Evolutionary conservation across 768 basidiomycete genomes (phyloP).

Genomic region (Hypholoma fasciculare): DNA sequence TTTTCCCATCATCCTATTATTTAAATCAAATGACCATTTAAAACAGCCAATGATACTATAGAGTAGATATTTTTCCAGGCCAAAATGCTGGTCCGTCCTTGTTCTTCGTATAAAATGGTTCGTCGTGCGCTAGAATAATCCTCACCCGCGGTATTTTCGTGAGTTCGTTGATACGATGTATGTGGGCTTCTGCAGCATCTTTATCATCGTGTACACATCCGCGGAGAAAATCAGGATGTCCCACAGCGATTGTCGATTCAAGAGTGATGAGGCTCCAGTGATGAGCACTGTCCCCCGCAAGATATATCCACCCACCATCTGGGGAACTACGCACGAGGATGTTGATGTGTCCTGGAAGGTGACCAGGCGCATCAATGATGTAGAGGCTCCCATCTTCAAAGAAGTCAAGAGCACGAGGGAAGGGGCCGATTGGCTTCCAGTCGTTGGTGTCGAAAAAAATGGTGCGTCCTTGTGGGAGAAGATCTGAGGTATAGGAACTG

Average conservation of each 20-base stretch:
- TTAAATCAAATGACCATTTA: too few relatives aligned
- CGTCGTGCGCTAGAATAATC: constrained; percentile 56
- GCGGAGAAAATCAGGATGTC: constrained; percentile 24
- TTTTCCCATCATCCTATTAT: too few relatives aligned
- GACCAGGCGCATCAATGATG: constrained; percentile 58
- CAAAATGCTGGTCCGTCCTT: constrained; percentile 35
- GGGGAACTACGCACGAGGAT: constrained; percentile 53
- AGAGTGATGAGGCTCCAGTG: constrained; percentile 51
- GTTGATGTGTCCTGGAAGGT: constrained; percentile 56
- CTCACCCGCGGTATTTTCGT: constrained; percentile 36
- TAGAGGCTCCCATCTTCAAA: constrained; percentile 61
- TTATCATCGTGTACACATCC: constrained; percentile 45
- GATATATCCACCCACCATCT: constrained; percentile 54
- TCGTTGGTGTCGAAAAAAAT: constrained; percentile 33
- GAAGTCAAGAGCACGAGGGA: constrained; percentile 51
- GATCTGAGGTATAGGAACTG: constrained; percentile 27
- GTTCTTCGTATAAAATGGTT: constrained; percentile 49
- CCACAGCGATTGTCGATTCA: constrained; percentile 37
- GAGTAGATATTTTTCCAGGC: constrained; percentile 10
- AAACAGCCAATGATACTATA: too few relatives aligned
- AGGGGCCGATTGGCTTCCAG: constrained; percentile 47
- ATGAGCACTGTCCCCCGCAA: constrained; percentile 59
- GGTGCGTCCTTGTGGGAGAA: constrained; percentile 39
- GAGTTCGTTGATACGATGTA: constrained; percentile 39
- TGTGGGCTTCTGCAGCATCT: constrained; percentile 40